Evolutionary conservation across 2,329 filamentous ascomycete species (phyloP), one percentile per base, ranked within the genome.

Genomic region (Aspergillus sp.): DNA sequence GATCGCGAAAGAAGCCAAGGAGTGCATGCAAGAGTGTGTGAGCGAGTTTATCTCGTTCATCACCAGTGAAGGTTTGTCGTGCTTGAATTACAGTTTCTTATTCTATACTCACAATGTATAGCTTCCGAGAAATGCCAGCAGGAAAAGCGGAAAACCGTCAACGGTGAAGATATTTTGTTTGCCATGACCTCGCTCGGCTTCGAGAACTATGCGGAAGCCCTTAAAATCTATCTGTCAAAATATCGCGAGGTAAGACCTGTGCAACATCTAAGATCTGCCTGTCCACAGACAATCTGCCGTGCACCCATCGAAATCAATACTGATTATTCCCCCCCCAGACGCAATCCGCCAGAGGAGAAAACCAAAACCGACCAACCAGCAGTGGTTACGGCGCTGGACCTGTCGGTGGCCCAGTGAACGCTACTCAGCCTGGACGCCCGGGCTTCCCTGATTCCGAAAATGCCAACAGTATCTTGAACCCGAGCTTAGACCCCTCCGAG

Each of bases 11-110:
- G 93, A 98, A 67, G 93, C 93, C 44, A 98, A 98, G 70, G 93
- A 98, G 68, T 98, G 93, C 72, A 97, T 98, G 93, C 93, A 98
- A 70, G 93, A 98, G 70, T 98, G 93, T 65, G 93, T 98, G 46
- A 96, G 90, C 82, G 93, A 98, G 73, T 98, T 98, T 70, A 98
- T 98, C 75, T 95, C 89, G 6, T 98, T 98, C 77, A 97, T 98
- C 65, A 98, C 93, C 31, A 97, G 91, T 68, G 93, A 98, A 79
- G 93, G 93, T 95, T 69, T 64, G 86, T 74, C 27, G 12, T 33
- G 11, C 40, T 32, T 33, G 37, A 19, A 33, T 36, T 43, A n/a
- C 5, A 34, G 9, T 40, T 33, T 42, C 28, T 13, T 36, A 33
- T 33, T 39, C 13, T 30, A 34, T 35, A 19, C 10, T 26, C 6